These are phyloP conservation scores for Didymella arachidicola DNA, from an alignment of 2,329 filamentous ascomycete species.

Conservation along the genomic window DNA sequence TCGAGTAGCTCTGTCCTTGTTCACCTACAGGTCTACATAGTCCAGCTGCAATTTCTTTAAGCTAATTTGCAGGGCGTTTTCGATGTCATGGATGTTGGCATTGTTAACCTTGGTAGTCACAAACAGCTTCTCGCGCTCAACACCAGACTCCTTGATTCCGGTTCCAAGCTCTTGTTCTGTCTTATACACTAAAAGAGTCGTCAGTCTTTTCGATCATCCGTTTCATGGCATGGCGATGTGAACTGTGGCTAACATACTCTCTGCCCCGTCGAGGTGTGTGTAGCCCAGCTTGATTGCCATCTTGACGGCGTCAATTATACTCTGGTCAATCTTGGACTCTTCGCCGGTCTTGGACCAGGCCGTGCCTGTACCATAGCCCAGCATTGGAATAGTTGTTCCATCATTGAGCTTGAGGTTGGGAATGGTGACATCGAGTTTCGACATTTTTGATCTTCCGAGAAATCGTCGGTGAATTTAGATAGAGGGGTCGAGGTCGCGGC, in stretches of 20 bases:
- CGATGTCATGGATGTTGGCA: slow-evolving; percentile 62
- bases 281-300: slow-evolving; percentile 74
- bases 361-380: slow-evolving; percentile 77
- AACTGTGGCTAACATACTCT: slow-evolving; percentile 57
- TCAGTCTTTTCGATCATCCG: not conserved
- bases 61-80: slow-evolving; percentile 62
- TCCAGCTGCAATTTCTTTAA: slow-evolving; percentile 67
- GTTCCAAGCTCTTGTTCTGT: slow-evolving; percentile 60
- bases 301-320: slow-evolving; percentile 63
- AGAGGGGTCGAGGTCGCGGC: not conserved
- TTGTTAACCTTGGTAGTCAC: slow-evolving; percentile 65
- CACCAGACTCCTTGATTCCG: slow-evolving; percentile 56
- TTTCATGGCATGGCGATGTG: not conserved
- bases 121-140: slow-evolving; percentile 57
- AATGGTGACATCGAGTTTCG: slow-evolving; percentile 57
- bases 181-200: slow-evolving; percentile 54
- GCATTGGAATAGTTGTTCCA: slow-evolving; percentile 74
- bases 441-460: slow-evolving; percentile 39
- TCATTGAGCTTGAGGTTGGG: slow-evolving; percentile 75
- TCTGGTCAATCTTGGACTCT: slow-evolving; percentile 63
- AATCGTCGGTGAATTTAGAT: not conserved
- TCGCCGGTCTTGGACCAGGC: slow-evolving; percentile 66
- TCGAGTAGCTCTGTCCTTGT: not conserved
- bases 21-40: slow-evolving; percentile 66
- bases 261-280: slow-evolving; percentile 76